Base-by-base conservation (phyloP, 306 rosid species). In the Castanea sativa region DNA sequence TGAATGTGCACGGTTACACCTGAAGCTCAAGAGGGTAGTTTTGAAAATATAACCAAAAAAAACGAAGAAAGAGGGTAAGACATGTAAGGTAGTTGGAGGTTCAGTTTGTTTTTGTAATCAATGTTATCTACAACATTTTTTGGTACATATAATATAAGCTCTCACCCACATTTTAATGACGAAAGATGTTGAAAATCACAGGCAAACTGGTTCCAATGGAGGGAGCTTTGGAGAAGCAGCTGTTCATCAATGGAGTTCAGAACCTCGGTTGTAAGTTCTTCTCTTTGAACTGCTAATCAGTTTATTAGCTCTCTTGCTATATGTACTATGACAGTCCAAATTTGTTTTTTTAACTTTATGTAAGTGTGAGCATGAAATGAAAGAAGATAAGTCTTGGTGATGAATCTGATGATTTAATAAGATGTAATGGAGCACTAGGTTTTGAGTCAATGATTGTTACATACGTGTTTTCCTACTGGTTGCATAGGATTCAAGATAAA, bases 241-340 rank as follows among this genome's bases (percentile, higher is more conserved):
- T 84, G 57, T 81, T 86, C 89, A 78, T 81, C 71, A 65, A 25
- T 78, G 88, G 88, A 87, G 71, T 83, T 76, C 56, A 51, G 25
- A 16, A 41, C 59, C 72, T 86, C 71, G 45, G 4, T 84, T 53
- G 95, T 90, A 83, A 90, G 92, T 49, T 69, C 64, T 76, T 72
- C 27, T 74, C 55, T 55, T 81, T 77, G 14, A 14, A 57, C 52
- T 61, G 55, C 33, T 68, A 74, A 29, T 65, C 30, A 33, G 4
- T 30, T 13, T 5, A 41, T 32, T 6, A 21, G 52, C 33, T 60
- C 38, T 43, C 45, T 73, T 65, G 53, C 4, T 45, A 14, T 79
- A 25, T 29, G 76, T 5, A 53, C 49, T 68, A 21, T 65, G 52
- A 20, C 25, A 60, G 3, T 61, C 15, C 35, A 27, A 23, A 23